Evolutionary conservation across 768 basidiomycete genomes (phyloP), one percentile per base, ranked within the genome.

Genomic region (Auriscalpium orientale): DNA sequence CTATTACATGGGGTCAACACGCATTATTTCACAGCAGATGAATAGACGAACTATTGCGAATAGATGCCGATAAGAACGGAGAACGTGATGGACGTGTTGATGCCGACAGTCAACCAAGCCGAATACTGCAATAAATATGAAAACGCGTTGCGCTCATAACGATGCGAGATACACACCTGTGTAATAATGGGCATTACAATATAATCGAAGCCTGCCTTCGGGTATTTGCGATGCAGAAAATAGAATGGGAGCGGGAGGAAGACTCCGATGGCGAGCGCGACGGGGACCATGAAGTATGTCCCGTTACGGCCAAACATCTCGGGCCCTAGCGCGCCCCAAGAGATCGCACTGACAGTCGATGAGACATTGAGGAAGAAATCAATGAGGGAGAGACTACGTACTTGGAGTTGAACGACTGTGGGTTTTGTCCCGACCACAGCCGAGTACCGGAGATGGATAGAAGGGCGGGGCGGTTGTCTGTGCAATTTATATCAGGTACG

Each of bases 171-270:
- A 50, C 56, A 49, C 55, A 56, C 57, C 54, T 61, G 62, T 50
- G 55, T 59, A 62, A 64, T 63, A 56, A 65, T 63, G 13, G 64
- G 64, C 28, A 61, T 68, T 51, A 64, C 61, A 55, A 71, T 50
- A 48, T 65, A 61, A 56, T 71, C 63, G 49, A 65, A 53, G 1
- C 60, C 22, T 18, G 56, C 33, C 54, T 67, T 65, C n/a, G 72
- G 70, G 52, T 57, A 70, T 55, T 59, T 63, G 55, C 62, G 53
- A 57, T 70, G 68, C 11, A 62, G 57, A 43, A 73, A 37, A 57
- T 64, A 72, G 67, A 69, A 68, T 16, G 71, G 72, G 36, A 73
- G 52, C 10, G 72, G 72, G 10, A 70, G 61, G 49, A 63, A 59
- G 49, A 70, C 62, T 12, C 70, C 70, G 53, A 71, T 59, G 43